Evolutionary conservation across 164 flowering plant genomes (phyloP).

Genomic region (Chimonanthus praecox): DNA sequence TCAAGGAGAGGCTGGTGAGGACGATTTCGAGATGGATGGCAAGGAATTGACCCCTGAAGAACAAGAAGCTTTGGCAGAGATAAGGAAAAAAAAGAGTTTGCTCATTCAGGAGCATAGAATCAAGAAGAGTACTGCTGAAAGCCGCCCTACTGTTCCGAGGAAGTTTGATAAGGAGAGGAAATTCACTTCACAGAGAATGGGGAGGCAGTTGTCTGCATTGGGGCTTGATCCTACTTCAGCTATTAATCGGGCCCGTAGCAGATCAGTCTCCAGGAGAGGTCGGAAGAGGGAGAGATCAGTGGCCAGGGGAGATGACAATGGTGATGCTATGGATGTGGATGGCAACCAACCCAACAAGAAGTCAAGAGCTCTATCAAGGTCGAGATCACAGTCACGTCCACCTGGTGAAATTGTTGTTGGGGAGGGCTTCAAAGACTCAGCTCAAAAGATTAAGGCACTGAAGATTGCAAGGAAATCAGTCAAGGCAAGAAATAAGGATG

Average conservation of each 20-base stretch:
- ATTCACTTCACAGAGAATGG: constrained; percentile 78
- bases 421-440: constrained; percentile 68
- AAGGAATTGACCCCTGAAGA: constrained; percentile 58
- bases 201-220: constrained; percentile 65
- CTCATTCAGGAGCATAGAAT: constrained; percentile 77
- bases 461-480: constrained; percentile 44
- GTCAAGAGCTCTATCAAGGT: constrained; percentile 40
- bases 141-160: constrained; percentile 66
- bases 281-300: constrained; percentile 75
- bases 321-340: constrained; percentile 52
- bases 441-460: constrained; percentile 54
- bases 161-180: constrained; percentile 69
- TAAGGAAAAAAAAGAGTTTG: constrained; percentile 71
- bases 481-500: constrained; percentile 71
- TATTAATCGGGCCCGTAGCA: constrained; percentile 59
- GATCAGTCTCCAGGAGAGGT: constrained; percentile 44
- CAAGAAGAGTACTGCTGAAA: constrained; percentile 87
- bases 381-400: constrained; percentile 56
- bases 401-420: constrained; percentile 72
- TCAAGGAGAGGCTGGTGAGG: constrained; percentile 47
- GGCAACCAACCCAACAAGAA: constrained; percentile 46
- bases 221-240: constrained; percentile 75
- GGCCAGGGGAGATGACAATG: constrained; percentile 24
- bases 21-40: constrained; percentile 63
- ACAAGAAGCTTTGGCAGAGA: constrained; percentile 53